Evolutionary conservation across 1,284 basidiomycete genomes (phyloP).

Genomic region (Athelia sp.): DNA sequence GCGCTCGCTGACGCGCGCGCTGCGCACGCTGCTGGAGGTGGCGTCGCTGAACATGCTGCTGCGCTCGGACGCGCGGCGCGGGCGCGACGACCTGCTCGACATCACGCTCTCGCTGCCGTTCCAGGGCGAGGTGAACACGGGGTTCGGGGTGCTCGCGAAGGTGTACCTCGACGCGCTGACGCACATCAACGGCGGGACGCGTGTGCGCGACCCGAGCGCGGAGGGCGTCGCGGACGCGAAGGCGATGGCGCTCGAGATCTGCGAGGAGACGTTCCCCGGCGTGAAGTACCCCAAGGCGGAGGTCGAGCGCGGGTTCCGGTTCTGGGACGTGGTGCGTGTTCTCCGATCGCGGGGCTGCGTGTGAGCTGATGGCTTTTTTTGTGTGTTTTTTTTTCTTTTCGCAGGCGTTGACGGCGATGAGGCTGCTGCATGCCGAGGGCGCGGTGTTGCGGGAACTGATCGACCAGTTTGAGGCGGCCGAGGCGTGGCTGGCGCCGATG

Average conservation of each 20-base stretch:
- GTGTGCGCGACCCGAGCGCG: slow-evolving; percentile 70
- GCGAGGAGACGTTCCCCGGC: slow-evolving; percentile 91
- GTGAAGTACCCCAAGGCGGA: slow-evolving; percentile 85
- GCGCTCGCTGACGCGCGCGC: slow-evolving; percentile 81
- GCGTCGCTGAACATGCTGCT: slow-evolving; percentile 90
- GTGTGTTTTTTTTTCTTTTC: too few species aligned
- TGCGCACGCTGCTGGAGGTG: slow-evolving; percentile 89
- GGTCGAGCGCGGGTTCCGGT: slow-evolving; percentile 93
- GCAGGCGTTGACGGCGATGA: slow-evolving; percentile 88
- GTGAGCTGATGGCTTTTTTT: slow-evolving; percentile 10
- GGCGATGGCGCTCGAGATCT: slow-evolving; percentile 82
- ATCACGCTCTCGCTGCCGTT: slow-evolving; percentile 89
- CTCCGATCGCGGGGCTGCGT: slow-evolving; percentile 8
- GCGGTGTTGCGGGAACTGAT: slow-evolving; percentile 79
- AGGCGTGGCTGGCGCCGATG: slow-evolving; percentile 91
- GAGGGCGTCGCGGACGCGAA: slow-evolving; percentile 83
- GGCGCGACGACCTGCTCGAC: slow-evolving; percentile 89
- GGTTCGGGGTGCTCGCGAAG: slow-evolving; percentile 96
- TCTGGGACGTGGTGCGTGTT: slow-evolving; percentile 91
- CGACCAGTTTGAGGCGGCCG: slow-evolving; percentile 92
- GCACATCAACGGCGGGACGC: slow-evolving; percentile 73
- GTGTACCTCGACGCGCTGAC: slow-evolving; percentile 92
- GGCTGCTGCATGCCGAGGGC: slow-evolving; percentile 80
- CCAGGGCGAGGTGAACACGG: slow-evolving; percentile 95
- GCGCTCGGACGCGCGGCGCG: slow-evolving; percentile 79